Base-by-base conservation (phyloP, 192 early-diverging fungal genomes). In the Linnemannia schmuckeri region DNA sequence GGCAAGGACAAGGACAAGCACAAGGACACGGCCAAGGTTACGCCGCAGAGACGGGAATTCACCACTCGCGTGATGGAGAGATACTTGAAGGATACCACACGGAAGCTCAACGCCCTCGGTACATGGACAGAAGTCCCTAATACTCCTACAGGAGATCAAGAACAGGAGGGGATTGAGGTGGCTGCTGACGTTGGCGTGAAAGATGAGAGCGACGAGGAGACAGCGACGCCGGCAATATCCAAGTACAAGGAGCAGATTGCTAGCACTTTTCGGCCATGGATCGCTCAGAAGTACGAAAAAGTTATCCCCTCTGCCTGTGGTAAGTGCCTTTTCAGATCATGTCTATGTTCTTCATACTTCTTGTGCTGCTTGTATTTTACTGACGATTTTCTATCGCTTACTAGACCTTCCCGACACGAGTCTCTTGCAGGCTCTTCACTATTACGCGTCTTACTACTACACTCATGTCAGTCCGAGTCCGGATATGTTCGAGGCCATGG, bases 361-460 rank as follows among this genome's bases (percentile, higher is more conserved):
- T 55, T 63, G 33, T 22, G 17, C 24, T 17, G 38, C 35, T 4
- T 41, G n/a, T 15, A 13, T 4, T 76, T 30, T 41, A n/a, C 54
- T 38, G 63, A 83, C 46, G 37, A 71, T 33, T 61, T 10, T 9
- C 17, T 42, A 37, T 41, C 37, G 0, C 46, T 18, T 42, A 66
- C 13, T 75, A 87, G 85, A 81, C 18, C 35, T 81, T n/a, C 85
- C 85, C 1, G 80, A 75, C 18, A 81, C 85, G 8, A 70, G 76
- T 1, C 75, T 87, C n/a, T 41, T 87, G 27, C 79, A 81, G 30
- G 74, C 85, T 18, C 57, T 87, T 24, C 79, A 81, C 70, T 74
- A 78, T 47, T 87, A 87, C n/a, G 68, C 85, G 2, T 87, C 85
- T 22, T 87, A 81, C 54, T 87, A 75, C 47, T 87, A 81, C 33